Percentiles rank a stretch among this genome's conserved stretches.
These are phyloP conservation scores for Jamesozyma piceae DNA, from an alignment of 805 yeast genomes.

Conservation along the genomic window DNA sequence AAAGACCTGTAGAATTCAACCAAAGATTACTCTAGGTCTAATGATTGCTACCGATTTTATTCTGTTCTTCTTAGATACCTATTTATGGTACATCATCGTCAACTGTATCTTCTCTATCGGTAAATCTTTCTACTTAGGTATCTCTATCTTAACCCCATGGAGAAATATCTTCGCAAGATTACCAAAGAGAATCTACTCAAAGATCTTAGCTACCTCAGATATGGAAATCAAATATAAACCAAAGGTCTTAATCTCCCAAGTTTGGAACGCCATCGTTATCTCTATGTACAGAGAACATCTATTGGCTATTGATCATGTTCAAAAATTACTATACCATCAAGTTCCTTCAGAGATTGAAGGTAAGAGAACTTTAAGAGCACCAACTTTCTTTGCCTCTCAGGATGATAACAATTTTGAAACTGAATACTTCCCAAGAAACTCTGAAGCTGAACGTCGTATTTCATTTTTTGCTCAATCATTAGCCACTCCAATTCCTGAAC, in stretches of 20 bases:
- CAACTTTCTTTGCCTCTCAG: conserved; percentile 96
- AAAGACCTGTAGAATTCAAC: conserved; percentile 72
- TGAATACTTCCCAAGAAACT: conserved; percentile 92
- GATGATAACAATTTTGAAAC: conserved; percentile 91
- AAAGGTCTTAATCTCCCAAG: conserved; percentile 93
- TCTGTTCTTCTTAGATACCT: conserved; percentile 96
- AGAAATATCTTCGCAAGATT: conserved; percentile 95
- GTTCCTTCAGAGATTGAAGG: conserved; percentile 98
- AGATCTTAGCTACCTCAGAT: conserved; percentile 94
- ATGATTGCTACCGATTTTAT: conserved; percentile 89
- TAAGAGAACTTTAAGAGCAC: conserved; percentile 95
- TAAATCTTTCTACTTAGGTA: conserved; percentile 97
- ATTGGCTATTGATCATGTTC: conserved; percentile 96
- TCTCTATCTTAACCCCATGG: conserved; percentile 98
- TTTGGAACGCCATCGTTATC: conserved; percentile 97
- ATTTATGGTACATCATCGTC: conserved; percentile 94
- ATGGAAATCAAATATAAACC: conserved; percentile 99
- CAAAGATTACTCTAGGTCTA: conserved; percentile 80
- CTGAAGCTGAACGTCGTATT: conserved; percentile 99
- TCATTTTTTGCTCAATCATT: conserved; percentile 98
- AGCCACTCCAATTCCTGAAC: conserved; percentile 98
- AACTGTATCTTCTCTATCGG: conserved; percentile 95
- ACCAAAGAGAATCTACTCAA: conserved; percentile 98
- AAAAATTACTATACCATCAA: conserved; percentile 93
- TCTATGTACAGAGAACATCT: conserved; percentile 99